phyloP scores from a whole-genome alignment of 78 protist species.

The Speleostelium caveatum region DNA sequence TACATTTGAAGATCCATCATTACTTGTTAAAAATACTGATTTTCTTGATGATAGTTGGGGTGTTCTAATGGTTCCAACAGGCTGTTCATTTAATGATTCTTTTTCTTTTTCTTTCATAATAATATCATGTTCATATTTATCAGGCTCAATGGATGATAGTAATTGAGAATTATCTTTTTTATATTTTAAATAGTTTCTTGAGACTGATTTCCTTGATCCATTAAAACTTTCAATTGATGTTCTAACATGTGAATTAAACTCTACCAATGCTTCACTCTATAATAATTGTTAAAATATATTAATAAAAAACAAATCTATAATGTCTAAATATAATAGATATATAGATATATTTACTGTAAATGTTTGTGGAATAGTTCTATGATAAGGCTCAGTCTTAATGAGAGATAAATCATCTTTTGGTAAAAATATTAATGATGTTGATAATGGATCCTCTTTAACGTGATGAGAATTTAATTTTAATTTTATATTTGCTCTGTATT shows the following conservation, averaged over 20 bases:
- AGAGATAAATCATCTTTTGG: constrained; percentile 52
- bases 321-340: background rate
- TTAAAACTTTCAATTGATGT: constrained; percentile 32
- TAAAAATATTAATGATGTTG: background rate
- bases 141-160: constrained; percentile 9
- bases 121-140: constrained; percentile 57
- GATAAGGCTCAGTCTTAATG: background rate
- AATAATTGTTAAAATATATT: no score
- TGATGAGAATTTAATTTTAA: background rate
- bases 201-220: constrained; percentile 42
- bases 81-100: background rate
- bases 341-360: background rate
- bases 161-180: constrained; percentile 40
- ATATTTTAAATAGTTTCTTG: constrained; percentile 11
- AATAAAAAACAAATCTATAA: background rate
- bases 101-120: background rate
- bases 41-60: background rate
- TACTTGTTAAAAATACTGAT: background rate
- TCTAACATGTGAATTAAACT: constrained; percentile 19
- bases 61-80: background rate
- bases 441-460: constrained; percentile 36
- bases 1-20: background rate
- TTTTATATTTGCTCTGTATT: constrained; percentile 36
- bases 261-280: background rate
- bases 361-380: constrained; percentile 9